Evolutionary conservation across 1,284 basidiomycete species (phyloP).

Genomic region (Polyporus tsugae): DNA sequence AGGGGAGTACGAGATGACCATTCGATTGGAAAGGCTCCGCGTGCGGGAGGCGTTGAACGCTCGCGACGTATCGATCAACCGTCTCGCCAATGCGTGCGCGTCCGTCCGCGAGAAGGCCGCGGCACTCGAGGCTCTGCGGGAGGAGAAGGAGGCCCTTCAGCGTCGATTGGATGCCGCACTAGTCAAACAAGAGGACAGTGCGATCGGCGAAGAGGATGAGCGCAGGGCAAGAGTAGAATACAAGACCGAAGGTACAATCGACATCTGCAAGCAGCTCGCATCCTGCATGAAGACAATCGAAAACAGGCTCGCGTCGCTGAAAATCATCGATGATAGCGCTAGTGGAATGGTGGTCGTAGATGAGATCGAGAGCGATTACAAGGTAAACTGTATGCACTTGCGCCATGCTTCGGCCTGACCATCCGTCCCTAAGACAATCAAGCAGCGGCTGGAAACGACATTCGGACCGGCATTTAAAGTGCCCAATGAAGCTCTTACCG

Average conservation of each 20-base stretch:
- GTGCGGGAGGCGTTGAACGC: constrained; percentile 67
- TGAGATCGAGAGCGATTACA: constrained; percentile 19
- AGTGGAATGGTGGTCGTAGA: constrained; percentile 4
- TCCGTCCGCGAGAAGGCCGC: constrained; percentile 67
- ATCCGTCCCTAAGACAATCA: background rate
- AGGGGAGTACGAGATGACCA: constrained; percentile 26
- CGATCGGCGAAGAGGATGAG: constrained; percentile 14
- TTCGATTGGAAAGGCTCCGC: constrained; percentile 63
- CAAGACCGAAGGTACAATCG: constrained; percentile 20
- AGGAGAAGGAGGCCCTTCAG: constrained; percentile 46
- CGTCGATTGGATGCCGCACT: constrained; percentile 31
- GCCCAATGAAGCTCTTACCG: background rate
- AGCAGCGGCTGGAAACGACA: constrained; percentile 3
- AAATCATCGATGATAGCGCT: constrained; percentile 27
- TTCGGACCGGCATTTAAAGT: background rate
- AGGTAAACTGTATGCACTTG: constrained; percentile 12
- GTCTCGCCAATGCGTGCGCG: constrained; percentile 66
- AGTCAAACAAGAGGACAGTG: background rate
- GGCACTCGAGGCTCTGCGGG: constrained; percentile 57
- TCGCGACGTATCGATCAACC: constrained; percentile 68
- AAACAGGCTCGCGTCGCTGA: constrained; percentile 44
- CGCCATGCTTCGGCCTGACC: no score
- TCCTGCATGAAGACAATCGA: constrained; percentile 49
- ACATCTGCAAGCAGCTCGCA: constrained; percentile 46
- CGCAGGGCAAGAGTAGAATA: background rate